phyloP scores from a whole-genome alignment of 805 yeast species.

The Henningerozyma blattae region DNA sequence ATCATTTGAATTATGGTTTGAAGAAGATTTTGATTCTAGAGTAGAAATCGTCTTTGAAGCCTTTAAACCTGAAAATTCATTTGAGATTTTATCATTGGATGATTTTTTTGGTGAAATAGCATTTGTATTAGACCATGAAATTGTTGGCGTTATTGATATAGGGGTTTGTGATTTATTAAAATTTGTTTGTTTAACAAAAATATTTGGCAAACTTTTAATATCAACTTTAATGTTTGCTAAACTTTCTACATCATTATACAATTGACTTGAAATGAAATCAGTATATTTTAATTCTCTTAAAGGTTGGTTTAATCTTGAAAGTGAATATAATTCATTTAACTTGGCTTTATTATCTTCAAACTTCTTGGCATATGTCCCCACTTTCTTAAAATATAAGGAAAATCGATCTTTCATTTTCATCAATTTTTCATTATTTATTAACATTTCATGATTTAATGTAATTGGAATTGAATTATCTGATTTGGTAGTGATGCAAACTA shows the following conservation, averaged over 20 bases:
- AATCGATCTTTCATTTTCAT: slow-evolving; percentile 6
- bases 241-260: slow-evolving; percentile 21
- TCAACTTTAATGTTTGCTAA: slow-evolving; percentile 15
- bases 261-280: slow-evolving; percentile 15
- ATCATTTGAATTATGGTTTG: neutral
- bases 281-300: slow-evolving; percentile 17
- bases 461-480: slow-evolving; percentile 28
- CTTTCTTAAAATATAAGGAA: slow-evolving; percentile 2
- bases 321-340: slow-evolving; percentile 14
- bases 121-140: neutral
- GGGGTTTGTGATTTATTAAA: neutral
- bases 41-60: slow-evolving; percentile 1
- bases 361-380: slow-evolving; percentile 6
- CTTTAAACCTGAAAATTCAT: slow-evolving; percentile 7
- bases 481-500: slow-evolving; percentile 22
- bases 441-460: slow-evolving; percentile 22
- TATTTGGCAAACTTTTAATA: slow-evolving; percentile 8
- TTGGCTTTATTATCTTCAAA: slow-evolving; percentile 12
- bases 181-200: slow-evolving; percentile 18
- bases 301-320: slow-evolving; percentile 6
- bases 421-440: slow-evolving; percentile 14
- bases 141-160: neutral
- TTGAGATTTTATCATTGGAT: too few relatives aligned
- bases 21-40: neutral
- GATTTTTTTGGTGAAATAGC: neutral